phyloP scores from a whole-genome alignment of 371 early-diverging fungal genomes.

The Syncephalastrum racemosum region DNA sequence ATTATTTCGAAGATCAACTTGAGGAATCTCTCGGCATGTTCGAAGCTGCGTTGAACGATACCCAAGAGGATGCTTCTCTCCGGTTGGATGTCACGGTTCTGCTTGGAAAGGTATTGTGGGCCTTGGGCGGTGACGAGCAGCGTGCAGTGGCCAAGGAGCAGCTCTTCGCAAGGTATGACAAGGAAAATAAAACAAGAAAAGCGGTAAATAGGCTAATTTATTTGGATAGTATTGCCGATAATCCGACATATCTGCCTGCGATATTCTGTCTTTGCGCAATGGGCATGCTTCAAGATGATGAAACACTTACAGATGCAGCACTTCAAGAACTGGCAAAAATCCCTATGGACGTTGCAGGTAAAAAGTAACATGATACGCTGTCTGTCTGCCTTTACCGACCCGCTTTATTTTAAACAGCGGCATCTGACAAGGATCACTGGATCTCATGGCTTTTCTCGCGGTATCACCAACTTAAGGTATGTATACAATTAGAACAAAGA shows the following conservation, averaged over 20 bases:
- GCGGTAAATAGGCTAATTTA: constrained; percentile 24
- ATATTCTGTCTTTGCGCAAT: constrained; percentile 78
- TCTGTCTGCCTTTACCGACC: constrained; percentile 1
- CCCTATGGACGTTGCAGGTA: constrained; percentile 48
- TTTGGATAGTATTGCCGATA: constrained; percentile 49
- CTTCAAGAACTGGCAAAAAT: constrained; percentile 72
- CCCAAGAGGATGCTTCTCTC: constrained; percentile 46
- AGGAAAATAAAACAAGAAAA: constrained; percentile 36
- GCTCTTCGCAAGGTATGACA: constrained; percentile 58
- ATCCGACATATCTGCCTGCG: constrained; percentile 62
- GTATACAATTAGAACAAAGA: constrained; percentile 9
- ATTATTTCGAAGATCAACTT: constrained; percentile 71
- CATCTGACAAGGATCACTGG: constrained; percentile 35
- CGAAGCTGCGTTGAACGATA: constrained; percentile 66
- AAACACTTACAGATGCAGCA: constrained; percentile 71
- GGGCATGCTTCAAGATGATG: constrained; percentile 75
- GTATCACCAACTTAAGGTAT: constrained; percentile 37
- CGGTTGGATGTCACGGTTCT: constrained; percentile 68
- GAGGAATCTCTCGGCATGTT: constrained; percentile 70
- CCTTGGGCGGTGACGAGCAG: constrained; percentile 79
- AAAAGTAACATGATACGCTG: constrained; percentile 2
- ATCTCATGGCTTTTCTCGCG: constrained; percentile 38
- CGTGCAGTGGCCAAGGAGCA: constrained; percentile 78
- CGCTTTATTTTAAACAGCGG: constrained; percentile 19
- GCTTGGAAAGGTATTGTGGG: constrained; percentile 86